These are phyloP conservation scores for Exserohilum turcica DNA, from an alignment of 2,329 filamentous ascomycete species.

Conservation along the genomic window DNA sequence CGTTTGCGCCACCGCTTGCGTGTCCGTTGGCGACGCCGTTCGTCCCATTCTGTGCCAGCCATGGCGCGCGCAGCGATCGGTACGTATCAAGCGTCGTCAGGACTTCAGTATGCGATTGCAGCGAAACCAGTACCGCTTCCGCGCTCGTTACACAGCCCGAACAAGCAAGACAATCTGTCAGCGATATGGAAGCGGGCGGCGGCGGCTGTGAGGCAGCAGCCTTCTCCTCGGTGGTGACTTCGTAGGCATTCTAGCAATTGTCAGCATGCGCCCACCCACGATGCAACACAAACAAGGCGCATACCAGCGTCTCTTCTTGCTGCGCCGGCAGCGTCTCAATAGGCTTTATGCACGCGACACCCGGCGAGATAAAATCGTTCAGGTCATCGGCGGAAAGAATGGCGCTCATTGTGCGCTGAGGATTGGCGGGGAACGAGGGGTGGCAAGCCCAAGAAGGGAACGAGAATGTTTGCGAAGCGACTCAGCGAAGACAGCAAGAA, in stretches of 20 bases:
- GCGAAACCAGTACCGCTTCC: conserved; percentile 91
- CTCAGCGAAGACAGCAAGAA: background rate
- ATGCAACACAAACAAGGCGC: conserved; percentile 13
- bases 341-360: conserved; percentile 97
- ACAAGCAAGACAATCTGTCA: conserved; percentile 96
- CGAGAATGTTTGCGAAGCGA: background rate
- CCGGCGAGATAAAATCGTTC: conserved; percentile 98
- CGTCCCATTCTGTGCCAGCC: conserved; percentile 37
- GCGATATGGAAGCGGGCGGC: conserved; percentile 85
- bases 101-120: conserved; percentile 94
- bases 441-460: conserved; percentile 11
- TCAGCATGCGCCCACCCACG: conserved; percentile 34
- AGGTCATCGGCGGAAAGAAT: conserved; percentile 96
- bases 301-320: conserved; percentile 54
- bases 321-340: conserved; percentile 81
- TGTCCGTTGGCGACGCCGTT: conserved; percentile 16
- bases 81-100: conserved; percentile 76
- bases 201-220: conserved; percentile 60
- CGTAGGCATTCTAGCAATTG: conserved; percentile 63
- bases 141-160: conserved; percentile 97
- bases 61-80: conserved; percentile 50
- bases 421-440: conserved; percentile 15
- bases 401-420: conserved; percentile 73
- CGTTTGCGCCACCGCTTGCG: too few species aligned
- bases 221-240: conserved; percentile 93